Percentiles rank a stretch among this genome's conserved stretches.
Evolutionary conservation across 176 grass and related monocot genomes (phyloP).

Genomic region (maize (Zea mays)): DNA sequence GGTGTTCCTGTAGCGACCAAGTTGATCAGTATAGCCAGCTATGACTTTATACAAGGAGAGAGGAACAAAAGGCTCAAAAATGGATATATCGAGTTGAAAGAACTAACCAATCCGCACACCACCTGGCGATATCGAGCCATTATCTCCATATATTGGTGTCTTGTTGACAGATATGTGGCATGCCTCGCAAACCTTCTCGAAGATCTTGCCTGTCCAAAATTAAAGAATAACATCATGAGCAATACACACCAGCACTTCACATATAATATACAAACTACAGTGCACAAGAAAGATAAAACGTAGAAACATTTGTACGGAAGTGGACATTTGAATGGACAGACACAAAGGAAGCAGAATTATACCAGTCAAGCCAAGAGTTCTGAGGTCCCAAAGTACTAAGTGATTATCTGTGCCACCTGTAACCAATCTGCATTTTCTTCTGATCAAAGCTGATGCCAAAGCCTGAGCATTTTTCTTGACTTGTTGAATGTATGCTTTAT

Average conservation of each 20-base stretch:
- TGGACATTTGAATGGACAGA: neutral
- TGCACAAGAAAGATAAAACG: neutral
- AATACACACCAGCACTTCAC: neutral
- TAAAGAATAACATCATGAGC: constrained; percentile 13
- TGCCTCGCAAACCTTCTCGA: constrained; percentile 94
- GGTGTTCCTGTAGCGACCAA: constrained; percentile 66
- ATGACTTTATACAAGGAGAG: neutral
- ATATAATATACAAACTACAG: neutral
- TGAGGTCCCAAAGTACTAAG: constrained; percentile 96
- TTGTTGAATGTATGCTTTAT: constrained; percentile 93
- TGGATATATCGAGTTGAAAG: neutral
- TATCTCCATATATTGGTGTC: constrained; percentile 89
- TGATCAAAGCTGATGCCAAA: constrained; percentile 75
- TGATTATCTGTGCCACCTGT: constrained; percentile 98
- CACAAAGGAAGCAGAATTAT: constrained; percentile 25
- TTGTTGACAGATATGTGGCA: constrained; percentile 94
- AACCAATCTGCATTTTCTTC: constrained; percentile 96
- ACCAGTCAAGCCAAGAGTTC: constrained; percentile 95
- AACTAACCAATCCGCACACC: constrained; percentile 91
- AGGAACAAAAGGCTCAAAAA: neutral
- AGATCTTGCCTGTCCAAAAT: constrained; percentile 74
- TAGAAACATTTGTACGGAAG: neutral
- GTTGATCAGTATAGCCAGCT: neutral
- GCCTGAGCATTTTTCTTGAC: constrained; percentile 96
- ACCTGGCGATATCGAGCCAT: constrained; percentile 85